phyloP scores from a whole-genome alignment of 2,329 filamentous ascomycete genomes.

The Xylariaceae sp. region DNA sequence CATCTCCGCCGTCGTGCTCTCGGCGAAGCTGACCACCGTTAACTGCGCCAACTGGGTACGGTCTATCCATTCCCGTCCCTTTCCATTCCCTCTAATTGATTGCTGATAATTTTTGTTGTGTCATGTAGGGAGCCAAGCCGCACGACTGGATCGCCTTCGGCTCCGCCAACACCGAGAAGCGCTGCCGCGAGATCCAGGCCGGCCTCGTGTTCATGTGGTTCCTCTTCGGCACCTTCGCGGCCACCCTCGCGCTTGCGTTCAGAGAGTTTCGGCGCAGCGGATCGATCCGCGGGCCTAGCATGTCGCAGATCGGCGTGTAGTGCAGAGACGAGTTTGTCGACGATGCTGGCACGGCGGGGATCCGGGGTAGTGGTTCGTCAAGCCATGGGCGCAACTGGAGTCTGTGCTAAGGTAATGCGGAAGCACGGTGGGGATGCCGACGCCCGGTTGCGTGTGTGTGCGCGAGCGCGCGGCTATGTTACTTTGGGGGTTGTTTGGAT shows the following conservation, averaged over 20 bases:
- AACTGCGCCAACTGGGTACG: conserved; percentile 59
- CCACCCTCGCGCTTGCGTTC: conserved; percentile 51
- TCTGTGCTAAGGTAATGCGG: conserved; percentile 1
- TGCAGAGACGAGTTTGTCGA: conserved; percentile 18
- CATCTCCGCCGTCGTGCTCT: conserved; percentile 63
- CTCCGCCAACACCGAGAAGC: conserved; percentile 52
- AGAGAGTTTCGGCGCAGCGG: conserved; percentile 48
- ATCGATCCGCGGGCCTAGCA: conserved; percentile 43
- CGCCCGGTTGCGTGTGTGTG: too few relatives aligned
- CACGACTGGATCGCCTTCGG: conserved; percentile 58
- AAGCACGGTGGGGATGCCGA: not conserved
- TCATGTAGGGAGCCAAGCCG: conserved; percentile 36
- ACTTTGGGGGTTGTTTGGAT: too few relatives aligned
- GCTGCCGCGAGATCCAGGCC: conserved; percentile 72
- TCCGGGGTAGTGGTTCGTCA: not conserved
- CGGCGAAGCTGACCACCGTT: conserved; percentile 62
- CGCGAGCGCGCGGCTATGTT: too few relatives aligned
- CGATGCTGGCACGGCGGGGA: not conserved
- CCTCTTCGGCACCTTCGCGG: conserved; percentile 59
- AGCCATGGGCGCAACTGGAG: conserved; percentile 3
- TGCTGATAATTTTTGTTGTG: conserved; percentile 2
- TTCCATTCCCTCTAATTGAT: not conserved
- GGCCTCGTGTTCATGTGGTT: conserved; percentile 75
- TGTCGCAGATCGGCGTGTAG: conserved; percentile 53
- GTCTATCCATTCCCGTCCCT: not conserved